phyloP scores from a whole-genome alignment of 2,329 filamentous ascomycete species.

The Verticillium alfalfae region DNA sequence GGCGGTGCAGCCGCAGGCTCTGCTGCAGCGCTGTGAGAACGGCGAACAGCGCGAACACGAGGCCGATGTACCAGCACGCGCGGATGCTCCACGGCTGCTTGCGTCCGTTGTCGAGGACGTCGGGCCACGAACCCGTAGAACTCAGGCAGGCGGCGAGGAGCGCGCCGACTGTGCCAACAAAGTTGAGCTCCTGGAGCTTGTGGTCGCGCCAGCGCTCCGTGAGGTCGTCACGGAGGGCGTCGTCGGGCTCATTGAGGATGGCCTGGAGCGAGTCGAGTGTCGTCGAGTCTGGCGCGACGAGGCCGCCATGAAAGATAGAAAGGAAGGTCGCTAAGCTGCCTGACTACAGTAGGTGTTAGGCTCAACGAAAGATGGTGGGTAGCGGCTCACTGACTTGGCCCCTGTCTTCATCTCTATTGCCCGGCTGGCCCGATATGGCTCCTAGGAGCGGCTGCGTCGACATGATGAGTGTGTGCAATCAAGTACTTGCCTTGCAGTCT shows the following conservation, averaged over 20 bases:
- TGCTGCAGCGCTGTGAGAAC: slow-evolving; percentile 37
- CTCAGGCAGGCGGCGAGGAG: slow-evolving; percentile 20
- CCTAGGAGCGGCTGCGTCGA: neutral
- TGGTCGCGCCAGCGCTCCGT: slow-evolving; percentile 30
- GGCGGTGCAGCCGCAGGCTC: slow-evolving; percentile 32
- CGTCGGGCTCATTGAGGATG: slow-evolving; percentile 2
- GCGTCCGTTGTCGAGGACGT: slow-evolving; percentile 27
- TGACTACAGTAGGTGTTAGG: neutral
- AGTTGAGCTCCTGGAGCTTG: slow-evolving; percentile 31
- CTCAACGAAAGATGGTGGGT: neutral
- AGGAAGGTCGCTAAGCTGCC: neutral
- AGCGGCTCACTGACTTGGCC: neutral
- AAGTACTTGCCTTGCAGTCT: no score
- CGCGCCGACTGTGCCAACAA: slow-evolving; percentile 29
- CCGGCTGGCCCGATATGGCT: neutral
- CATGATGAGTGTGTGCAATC: neutral
- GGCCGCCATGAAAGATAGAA: slow-evolving; percentile 3
- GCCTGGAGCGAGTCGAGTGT: slow-evolving; percentile 1
- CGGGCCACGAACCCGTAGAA: slow-evolving; percentile 36
- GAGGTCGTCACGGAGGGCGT: slow-evolving; percentile 19
- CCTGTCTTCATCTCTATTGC: neutral
- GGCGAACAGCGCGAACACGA: slow-evolving; percentile 43
- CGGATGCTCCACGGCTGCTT: slow-evolving; percentile 31
- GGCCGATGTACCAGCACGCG: slow-evolving; percentile 33
- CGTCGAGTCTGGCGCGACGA: slow-evolving; percentile 1